phyloP scores from a whole-genome alignment of 352 stramenopile genomes.

The Globisporangium ultimum region DNA sequence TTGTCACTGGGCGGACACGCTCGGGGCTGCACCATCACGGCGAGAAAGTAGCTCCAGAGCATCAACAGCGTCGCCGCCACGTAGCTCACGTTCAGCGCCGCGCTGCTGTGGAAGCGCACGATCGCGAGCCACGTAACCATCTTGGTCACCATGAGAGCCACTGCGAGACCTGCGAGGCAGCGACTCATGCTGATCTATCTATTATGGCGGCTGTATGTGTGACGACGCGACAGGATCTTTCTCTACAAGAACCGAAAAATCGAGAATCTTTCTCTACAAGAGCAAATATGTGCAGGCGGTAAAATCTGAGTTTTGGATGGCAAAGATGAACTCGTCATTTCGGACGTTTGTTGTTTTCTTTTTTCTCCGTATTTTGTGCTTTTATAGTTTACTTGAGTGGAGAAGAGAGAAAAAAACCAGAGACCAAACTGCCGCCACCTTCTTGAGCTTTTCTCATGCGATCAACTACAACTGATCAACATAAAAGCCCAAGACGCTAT shows the following conservation, averaged over 20 bases:
- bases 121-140: slow-evolving; percentile 43
- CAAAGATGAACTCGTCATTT: slow-evolving; percentile 3
- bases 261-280: slow-evolving; percentile 14
- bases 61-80: slow-evolving; percentile 43
- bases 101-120: slow-evolving; percentile 21
- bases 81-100: slow-evolving; percentile 37
- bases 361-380: neutral
- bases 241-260: slow-evolving; percentile 1
- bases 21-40: slow-evolving; percentile 29
- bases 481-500: neutral
- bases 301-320: neutral
- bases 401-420: neutral
- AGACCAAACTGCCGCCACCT: neutral
- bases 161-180: slow-evolving; percentile 39
- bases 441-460: neutral
- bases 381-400: neutral
- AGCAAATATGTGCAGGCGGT: neutral
- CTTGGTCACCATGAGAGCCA: slow-evolving; percentile 71
- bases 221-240: neutral
- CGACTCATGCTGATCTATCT: slow-evolving; percentile 22
- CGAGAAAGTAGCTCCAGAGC: slow-evolving; percentile 74
- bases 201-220: neutral
- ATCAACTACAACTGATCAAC: no score
- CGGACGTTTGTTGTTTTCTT: neutral
- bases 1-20: slow-evolving; percentile 13